Base-by-base conservation (phyloP, 225 moss, liverwort and hornwort genomes). In the Anthoceros angustus region DNA sequence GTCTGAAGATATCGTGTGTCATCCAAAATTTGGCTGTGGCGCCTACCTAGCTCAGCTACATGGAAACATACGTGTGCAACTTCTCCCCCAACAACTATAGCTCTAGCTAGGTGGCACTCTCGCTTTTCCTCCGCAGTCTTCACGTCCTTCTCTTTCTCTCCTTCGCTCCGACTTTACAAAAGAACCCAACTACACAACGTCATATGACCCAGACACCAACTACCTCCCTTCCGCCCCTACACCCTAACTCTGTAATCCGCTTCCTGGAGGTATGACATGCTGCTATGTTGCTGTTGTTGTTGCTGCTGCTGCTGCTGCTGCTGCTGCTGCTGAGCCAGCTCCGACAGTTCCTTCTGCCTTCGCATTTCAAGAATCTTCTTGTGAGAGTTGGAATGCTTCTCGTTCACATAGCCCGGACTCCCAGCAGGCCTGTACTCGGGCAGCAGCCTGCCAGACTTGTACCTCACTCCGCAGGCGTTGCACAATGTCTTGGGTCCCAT, bases 351-450 rank as follows among this genome's bases (percentile, higher is more conserved):
- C 25, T 81, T 82, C 61, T 90, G 87, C 24, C 89, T 80, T 14
- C 95, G 78, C 95, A 91, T 92, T 67, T 98, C 95, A 5, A 98
- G 66, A 21, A 98, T 92, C 77, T 98, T 98, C 79, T 89, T 98
- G 78, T 98, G 95, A 0, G 91, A 98, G 65, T 98, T 92, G 41
- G 95, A 98, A 66, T 98, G 95, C 81, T 98, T 92, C 62, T 88
- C 77, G 40, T 83, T 77, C 40, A 91, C 78, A 55, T 91, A 98
- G 5, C 86, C 89, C 7, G 95, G 95, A 62, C 92, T 92, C 9
- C 85, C 85, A 5, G 95, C 95, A 66, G 95, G 95, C 71, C 95
- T 78, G 73, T 98, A 98, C 75, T 98, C 95, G 21, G 91, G 91
- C 25, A 98, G 82, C 42, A 98, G 72, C 61, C 95, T 80, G 10